phyloP scores from a whole-genome alignment of 2,329 filamentous ascomycete genomes.

The Cytospora piceae region DNA sequence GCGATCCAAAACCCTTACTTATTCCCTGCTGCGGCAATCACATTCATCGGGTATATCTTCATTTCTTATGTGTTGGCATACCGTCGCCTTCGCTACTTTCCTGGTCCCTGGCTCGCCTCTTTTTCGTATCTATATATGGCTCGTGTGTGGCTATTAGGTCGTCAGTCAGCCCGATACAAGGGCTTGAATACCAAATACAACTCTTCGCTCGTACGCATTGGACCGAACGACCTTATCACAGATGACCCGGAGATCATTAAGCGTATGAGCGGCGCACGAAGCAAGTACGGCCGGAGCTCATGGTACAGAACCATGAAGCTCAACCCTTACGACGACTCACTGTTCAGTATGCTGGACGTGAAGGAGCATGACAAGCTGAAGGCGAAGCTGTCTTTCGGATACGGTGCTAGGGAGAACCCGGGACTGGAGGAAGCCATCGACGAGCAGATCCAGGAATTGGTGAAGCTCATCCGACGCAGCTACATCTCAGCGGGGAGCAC shows the following conservation, averaged over 20 bases:
- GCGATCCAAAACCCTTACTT: background rate
- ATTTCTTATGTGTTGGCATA: slow-evolving; percentile 19
- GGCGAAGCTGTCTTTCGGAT: slow-evolving; percentile 31
- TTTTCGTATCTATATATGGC: slow-evolving; percentile 42
- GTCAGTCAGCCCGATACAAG: slow-evolving; percentile 34
- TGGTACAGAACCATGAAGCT: slow-evolving; percentile 16
- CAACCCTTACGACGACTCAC: slow-evolving; percentile 10
- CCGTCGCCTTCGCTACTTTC: slow-evolving; percentile 34
- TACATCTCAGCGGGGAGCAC: slow-evolving; percentile 43
- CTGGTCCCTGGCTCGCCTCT: slow-evolving; percentile 34
- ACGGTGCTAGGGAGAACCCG: slow-evolving; percentile 57
- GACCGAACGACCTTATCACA: slow-evolving; percentile 35
- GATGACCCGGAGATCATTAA: slow-evolving; percentile 34
- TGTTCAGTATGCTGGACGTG: slow-evolving; percentile 30
- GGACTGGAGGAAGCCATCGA: slow-evolving; percentile 55
- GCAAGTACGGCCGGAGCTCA: slow-evolving; percentile 3
- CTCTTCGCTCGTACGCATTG: slow-evolving; percentile 35
- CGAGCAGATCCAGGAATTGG: slow-evolving; percentile 47
- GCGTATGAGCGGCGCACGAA: slow-evolving; percentile 20
- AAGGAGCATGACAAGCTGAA: slow-evolving; percentile 38
- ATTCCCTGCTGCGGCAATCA: background rate
- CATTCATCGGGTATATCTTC: slow-evolving; percentile 29
- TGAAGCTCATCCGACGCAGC: slow-evolving; percentile 52
- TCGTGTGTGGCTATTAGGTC: slow-evolving; percentile 32
- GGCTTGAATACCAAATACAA: slow-evolving; percentile 35